These are phyloP conservation scores for Tagetes erecta DNA, from an alignment of 129 eudicot genomes.

Conservation along the genomic window DNA sequence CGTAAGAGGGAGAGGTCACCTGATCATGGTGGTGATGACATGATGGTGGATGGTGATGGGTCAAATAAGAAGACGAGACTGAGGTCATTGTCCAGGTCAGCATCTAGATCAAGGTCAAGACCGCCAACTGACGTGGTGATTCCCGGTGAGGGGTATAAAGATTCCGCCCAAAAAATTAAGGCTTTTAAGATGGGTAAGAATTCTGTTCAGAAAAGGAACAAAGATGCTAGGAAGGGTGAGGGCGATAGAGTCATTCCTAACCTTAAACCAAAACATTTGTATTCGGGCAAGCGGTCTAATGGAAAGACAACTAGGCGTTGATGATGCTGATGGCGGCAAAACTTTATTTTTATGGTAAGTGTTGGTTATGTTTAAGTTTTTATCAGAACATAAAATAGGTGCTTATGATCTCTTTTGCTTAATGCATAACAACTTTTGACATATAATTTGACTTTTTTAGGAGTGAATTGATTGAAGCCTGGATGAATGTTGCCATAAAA, in stretches of 20 bases:
- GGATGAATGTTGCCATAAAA: not conserved
- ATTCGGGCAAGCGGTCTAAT: slow-evolving; percentile 69
- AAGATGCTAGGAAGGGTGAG: slow-evolving; percentile 75
- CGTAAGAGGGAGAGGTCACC: slow-evolving; percentile 85
- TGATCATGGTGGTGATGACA: slow-evolving; percentile 42
- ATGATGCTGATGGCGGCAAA: slow-evolving; percentile 26
- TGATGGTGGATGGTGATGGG: slow-evolving; percentile 64
- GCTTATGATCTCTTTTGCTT: not conserved
- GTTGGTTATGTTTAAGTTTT: slow-evolving; percentile 2
- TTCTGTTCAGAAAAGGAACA: slow-evolving; percentile 64
- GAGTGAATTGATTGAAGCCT: not conserved
- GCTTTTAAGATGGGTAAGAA: slow-evolving; percentile 58
- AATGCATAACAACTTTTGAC: not conserved
- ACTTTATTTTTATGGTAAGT: not conserved
- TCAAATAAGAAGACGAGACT: slow-evolving; percentile 62
- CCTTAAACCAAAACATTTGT: slow-evolving; percentile 79
- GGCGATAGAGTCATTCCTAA: slow-evolving; percentile 78
- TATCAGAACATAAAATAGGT: not conserved
- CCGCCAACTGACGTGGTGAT: slow-evolving; percentile 61
- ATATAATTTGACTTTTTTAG: not conserved
- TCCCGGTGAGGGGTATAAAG: slow-evolving; percentile 87
- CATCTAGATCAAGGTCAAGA: slow-evolving; percentile 61
- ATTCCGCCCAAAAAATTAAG: slow-evolving; percentile 63
- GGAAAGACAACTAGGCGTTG: slow-evolving; percentile 84
- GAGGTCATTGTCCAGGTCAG: slow-evolving; percentile 51